phyloP scores from a whole-genome alignment of 495 filamentous ascomycete species.

The Geopyxis carbonaria region DNA sequence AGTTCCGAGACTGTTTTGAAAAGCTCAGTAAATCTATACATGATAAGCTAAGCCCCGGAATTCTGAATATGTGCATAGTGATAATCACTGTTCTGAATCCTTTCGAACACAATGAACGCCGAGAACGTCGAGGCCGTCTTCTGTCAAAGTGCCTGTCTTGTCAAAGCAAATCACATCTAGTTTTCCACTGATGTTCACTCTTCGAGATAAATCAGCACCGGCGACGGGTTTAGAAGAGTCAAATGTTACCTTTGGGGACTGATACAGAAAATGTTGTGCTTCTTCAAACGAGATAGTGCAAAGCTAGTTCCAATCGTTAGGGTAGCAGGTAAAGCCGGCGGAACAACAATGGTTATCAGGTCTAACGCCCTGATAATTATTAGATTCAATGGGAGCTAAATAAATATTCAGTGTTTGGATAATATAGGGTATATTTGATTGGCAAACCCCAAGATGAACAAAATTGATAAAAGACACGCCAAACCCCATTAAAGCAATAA shows the following conservation, averaged over 20 bases:
- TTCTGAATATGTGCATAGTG: not conserved
- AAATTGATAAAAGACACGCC: constrained; percentile 86
- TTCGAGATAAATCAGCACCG: constrained; percentile 16
- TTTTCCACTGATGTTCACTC: constrained; percentile 90
- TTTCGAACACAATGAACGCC: constrained; percentile 60
- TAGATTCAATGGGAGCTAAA: constrained; percentile 59
- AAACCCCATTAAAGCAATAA: constrained; percentile 78
- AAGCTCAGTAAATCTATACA: constrained; percentile 44
- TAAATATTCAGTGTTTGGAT: not conserved
- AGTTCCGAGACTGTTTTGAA: constrained; percentile 30
- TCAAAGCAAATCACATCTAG: constrained; percentile 95
- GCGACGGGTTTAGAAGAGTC: constrained; percentile 26
- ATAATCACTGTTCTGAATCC: constrained; percentile 1
- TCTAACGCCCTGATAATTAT: constrained; percentile 87
- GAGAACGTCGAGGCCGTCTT: constrained; percentile 90
- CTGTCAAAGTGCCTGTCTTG: constrained; percentile 94
- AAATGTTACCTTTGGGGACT: no score
- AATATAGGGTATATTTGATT: not conserved
- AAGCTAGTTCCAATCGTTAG: constrained; percentile 94
- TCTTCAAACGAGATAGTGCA: constrained; percentile 68
- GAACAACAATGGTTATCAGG: constrained; percentile 94
- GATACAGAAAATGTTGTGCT: constrained; percentile 87
- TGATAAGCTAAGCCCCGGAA: no score
- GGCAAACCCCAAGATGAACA: constrained; percentile 48
- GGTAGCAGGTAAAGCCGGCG: constrained; percentile 90